Conservation (phyloP, 352 stramenopile species). For the Phytophthora tentaculata region DNA sequence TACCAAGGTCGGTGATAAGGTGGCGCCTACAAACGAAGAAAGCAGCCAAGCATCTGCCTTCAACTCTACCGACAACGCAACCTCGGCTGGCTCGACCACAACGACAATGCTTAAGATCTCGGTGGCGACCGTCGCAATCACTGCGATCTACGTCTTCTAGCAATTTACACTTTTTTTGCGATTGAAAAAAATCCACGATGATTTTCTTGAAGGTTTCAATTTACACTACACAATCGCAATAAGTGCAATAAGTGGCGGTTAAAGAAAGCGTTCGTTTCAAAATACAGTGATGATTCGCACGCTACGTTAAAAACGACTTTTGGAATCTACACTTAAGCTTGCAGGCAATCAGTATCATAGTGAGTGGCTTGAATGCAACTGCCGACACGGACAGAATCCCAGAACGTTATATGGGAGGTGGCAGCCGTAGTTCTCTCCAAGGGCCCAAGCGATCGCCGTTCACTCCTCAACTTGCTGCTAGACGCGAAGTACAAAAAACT, state of each 20-base stretch:
- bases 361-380: constrained; percentile 15
- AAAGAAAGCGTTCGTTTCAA: constrained; percentile 27
- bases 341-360: too few relatives aligned
- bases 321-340: neutral
- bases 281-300: too few relatives aligned
- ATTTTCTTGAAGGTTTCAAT: constrained; percentile 37
- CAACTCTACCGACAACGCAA: constrained; percentile 20
- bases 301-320: too few relatives aligned
- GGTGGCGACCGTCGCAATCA: neutral
- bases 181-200: too few relatives aligned
- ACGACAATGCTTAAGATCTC: neutral
- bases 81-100: constrained; percentile 1
- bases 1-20: constrained; percentile 35
- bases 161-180: too few relatives aligned
- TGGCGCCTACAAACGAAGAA: constrained; percentile 30
- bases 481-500: constrained; percentile 11
- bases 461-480: constrained; percentile 27
- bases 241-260: constrained; percentile 4
- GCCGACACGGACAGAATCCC: constrained; percentile 22
- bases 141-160: neutral
- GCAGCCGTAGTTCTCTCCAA: neutral
- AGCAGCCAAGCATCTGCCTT: constrained; percentile 17
- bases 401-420: constrained; percentile 31
- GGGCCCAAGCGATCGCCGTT: neutral
- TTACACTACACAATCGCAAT: constrained; percentile 22